These are phyloP conservation scores for Backusella circina DNA, from an alignment of 192 early-diverging fungal genomes.

Conservation along the genomic window DNA sequence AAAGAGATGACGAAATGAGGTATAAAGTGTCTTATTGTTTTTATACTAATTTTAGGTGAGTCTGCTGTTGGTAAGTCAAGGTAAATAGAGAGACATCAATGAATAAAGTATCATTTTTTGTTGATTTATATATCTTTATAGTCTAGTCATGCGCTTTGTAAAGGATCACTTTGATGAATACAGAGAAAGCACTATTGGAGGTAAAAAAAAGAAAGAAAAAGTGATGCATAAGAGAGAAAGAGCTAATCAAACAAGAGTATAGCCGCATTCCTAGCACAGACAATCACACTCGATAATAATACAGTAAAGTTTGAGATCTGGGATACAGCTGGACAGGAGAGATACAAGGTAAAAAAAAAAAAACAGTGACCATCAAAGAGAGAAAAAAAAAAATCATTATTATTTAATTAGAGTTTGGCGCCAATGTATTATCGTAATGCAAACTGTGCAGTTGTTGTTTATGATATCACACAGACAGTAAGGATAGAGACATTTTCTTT, in stretches of 20 bases:
- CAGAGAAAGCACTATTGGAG: conserved; percentile 89
- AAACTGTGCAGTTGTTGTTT: conserved; percentile 66
- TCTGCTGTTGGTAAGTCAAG: conserved; percentile 66
- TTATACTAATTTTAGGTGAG: conserved; percentile 47
- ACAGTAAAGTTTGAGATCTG: conserved; percentile 93
- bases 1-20: conserved; percentile 5
- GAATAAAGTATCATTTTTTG: background rate
- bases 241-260: background rate
- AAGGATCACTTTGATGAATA: conserved; percentile 91
- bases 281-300: conserved; percentile 78
- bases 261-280: conserved; percentile 74
- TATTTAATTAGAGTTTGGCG: conserved; percentile 59
- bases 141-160: conserved; percentile 79
- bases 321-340: conserved; percentile 73
- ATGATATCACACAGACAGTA: conserved; percentile 71
- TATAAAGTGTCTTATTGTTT: background rate
- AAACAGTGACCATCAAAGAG: too few species aligned
- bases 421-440: conserved; percentile 76
- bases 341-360: conserved; percentile 51
- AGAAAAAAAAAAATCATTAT: too few species aligned
- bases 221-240: background rate
- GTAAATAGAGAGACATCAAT: conserved; percentile 34
- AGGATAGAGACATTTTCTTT: background rate
- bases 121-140: conserved; percentile 19
- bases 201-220: conserved; percentile 24